Evolutionary conservation across 345 rosid species (phyloP), one percentile per base, ranked within the genome.

Genomic region (Acer yangbiense): DNA sequence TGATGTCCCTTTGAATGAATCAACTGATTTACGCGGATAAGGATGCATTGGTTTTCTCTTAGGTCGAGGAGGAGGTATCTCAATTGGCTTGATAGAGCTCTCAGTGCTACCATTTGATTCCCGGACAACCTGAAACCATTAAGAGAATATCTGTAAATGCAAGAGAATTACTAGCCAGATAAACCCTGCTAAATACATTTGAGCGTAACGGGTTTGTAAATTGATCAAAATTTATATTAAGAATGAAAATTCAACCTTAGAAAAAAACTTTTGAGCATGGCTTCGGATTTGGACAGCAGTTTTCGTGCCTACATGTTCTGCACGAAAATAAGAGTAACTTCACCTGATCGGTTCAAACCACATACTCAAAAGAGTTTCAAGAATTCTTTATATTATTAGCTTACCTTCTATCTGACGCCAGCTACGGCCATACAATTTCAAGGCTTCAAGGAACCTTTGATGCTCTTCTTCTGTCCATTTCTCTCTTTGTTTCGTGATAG

Each of bases 221-320:
- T 16, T 5, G 27, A 32, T 27, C 20, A 43, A 11, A 79, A 50
- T 20, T 57, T 43, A 48, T 21, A 60, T 46, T 43, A n/a, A 48
- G 14, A 8, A 67, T 43, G 67, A 65, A 29, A 17, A 79, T 61
- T 67, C 76, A 67, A 95, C 98, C 98, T 93, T 95, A 35, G 94
- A 87, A 90, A 95, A 95, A 82, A 90, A 92, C 79, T 95, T 94
- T 79, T 94, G 98, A 82, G 98, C 98, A 86, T 94, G 98, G 92
- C 98, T 93, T 83, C 98, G 89, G 68, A 93, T 92, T 84, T 93
- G 98, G 81, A 95, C 94, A 39, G 97, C 94, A 23, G 97, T 89
- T 87, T 95, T 95, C 57, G 98, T 85, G 69, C 94, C 95, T 71
- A 95, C 84, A 75, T 90, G 93, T 73, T 90, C 98, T 95, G 98